Evolutionary conservation across 176 grass and related monocot genomes (phyloP).

Genomic region (barley (Hordeum vulgare)): DNA sequence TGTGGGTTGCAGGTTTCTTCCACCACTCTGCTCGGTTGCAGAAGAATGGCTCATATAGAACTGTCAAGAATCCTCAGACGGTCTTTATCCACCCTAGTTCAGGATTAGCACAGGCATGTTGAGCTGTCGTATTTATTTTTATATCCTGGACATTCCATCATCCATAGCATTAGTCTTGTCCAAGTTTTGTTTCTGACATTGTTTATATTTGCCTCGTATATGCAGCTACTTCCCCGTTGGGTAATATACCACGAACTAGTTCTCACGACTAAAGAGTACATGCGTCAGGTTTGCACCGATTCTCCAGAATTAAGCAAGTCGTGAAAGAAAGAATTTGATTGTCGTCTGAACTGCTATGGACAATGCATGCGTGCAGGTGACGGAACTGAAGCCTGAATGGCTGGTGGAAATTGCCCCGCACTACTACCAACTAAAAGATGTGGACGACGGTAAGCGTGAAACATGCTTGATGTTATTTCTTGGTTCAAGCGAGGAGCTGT

Average conservation of each 20-base stretch:
- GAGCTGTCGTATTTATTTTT: neutral
- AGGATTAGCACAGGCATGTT: constrained; percentile 77
- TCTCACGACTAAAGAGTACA: constrained; percentile 86
- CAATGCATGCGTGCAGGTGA: constrained; percentile 39
- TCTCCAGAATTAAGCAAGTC: neutral
- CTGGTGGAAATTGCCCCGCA: constrained; percentile 88
- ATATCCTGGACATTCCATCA: neutral
- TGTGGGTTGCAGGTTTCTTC: constrained; percentile 73
- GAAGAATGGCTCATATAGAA: constrained; percentile 86
- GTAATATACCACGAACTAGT: constrained; percentile 85
- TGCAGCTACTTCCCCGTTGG: constrained; percentile 77
- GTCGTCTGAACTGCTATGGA: neutral
- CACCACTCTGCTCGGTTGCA: constrained; percentile 84
- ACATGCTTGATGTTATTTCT: neutral
- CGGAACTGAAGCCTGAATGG: constrained; percentile 82
- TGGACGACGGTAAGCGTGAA: constrained; percentile 68
- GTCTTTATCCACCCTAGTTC: constrained; percentile 88
- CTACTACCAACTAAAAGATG: constrained; percentile 91
- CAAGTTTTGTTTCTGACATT: constrained; percentile 13
- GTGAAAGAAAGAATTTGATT: neutral
- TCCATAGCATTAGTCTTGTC: neutral
- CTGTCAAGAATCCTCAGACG: constrained; percentile 81
- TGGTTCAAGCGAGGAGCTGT: neutral
- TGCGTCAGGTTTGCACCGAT: constrained; percentile 66
- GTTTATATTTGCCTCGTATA: neutral